phyloP scores from a whole-genome alignment of 768 basidiomycete species.

The Paxillus ammoniavirescens region DNA sequence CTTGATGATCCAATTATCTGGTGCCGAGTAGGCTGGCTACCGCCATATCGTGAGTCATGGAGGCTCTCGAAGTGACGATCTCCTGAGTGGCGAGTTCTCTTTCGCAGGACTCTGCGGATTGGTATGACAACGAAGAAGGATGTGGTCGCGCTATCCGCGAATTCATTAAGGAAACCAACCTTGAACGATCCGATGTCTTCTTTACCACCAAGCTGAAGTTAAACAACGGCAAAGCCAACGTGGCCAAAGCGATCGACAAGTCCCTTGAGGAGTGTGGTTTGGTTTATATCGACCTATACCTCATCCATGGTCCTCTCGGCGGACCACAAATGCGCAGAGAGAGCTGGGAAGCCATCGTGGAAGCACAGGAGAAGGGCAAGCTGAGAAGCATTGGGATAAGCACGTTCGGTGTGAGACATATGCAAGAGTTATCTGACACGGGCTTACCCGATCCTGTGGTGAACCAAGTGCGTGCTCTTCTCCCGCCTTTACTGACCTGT shows the following conservation, averaged over 20 bases:
- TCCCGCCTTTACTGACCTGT: conserved; percentile 3
- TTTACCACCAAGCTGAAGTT: conserved; percentile 68
- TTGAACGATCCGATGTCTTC: conserved; percentile 49
- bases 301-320: conserved; percentile 5
- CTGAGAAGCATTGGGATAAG: conserved; percentile 4
- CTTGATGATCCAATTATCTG: neutral
- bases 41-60: conserved; percentile 9
- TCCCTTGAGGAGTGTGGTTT: conserved; percentile 45
- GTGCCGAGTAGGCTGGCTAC: conserved; percentile 2
- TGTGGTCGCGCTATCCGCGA: conserved; percentile 60
- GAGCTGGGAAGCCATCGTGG: conserved; percentile 2
- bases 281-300: conserved; percentile 1
- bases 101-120: conserved; percentile 5
- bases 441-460: conserved; percentile 52
- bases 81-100: neutral
- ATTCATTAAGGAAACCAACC: conserved; percentile 46
- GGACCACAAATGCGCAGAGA: conserved; percentile 7
- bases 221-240: conserved; percentile 48
- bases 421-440: conserved; percentile 49
- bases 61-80: neutral
- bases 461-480: conserved; percentile 48
- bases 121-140: conserved; percentile 53
- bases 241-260: conserved; percentile 47
- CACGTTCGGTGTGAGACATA: conserved; percentile 34
- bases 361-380: neutral